These are phyloP conservation scores for Solanum raphanifolium DNA, from an alignment of 257 asterid species.

Conservation along the genomic window DNA sequence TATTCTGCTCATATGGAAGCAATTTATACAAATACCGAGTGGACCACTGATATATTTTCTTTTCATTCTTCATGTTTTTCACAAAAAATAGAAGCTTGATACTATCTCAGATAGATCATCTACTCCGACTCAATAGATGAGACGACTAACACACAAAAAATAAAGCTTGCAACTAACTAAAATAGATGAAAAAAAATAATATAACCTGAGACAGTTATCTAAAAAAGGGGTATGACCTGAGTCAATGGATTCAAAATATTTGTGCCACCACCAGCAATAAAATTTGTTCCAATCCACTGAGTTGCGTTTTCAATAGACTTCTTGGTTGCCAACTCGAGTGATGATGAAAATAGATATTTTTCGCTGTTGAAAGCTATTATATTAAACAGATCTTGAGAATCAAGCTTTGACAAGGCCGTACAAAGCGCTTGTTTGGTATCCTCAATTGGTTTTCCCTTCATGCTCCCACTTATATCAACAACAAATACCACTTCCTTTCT, in stretches of 20 bases:
- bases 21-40: background rate
- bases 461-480: slow-evolving; percentile 44
- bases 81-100: background rate
- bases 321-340: slow-evolving; percentile 24
- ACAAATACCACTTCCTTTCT: slow-evolving; percentile 30
- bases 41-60: background rate
- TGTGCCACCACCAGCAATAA: slow-evolving; percentile 32
- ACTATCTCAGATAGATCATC: background rate
- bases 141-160: background rate
- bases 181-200: background rate
- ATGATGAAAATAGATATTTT: slow-evolving; percentile 21
- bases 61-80: background rate
- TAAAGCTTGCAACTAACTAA: background rate
- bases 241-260: slow-evolving; percentile 21
- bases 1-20: background rate
- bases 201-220: background rate
- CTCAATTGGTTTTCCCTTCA: slow-evolving; percentile 31
- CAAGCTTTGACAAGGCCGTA: slow-evolving; percentile 27
- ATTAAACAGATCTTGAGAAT: slow-evolving; percentile 22
- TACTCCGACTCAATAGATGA: background rate
- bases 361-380: slow-evolving; percentile 30
- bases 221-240: slow-evolving; percentile 16
- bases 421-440: slow-evolving; percentile 27
- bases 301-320: slow-evolving; percentile 21
- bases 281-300: slow-evolving; percentile 29